Evolutionary conservation across 169 alveolate genomes (phyloP).

Genomic region (Sarcocystis neurona): DNA sequence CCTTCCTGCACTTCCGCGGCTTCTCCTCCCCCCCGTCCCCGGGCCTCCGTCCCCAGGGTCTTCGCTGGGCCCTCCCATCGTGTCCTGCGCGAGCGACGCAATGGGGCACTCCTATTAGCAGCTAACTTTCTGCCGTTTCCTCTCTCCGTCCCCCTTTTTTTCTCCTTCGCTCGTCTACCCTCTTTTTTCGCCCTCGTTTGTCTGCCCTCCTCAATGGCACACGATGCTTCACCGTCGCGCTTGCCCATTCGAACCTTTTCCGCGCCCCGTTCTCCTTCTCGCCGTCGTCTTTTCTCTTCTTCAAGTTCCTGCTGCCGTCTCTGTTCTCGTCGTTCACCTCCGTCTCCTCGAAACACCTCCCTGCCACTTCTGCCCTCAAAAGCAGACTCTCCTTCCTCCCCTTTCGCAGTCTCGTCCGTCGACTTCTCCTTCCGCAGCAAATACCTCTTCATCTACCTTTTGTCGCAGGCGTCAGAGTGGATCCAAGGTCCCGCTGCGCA

Average conservation of each 20-base stretch:
- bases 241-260: too few species aligned
- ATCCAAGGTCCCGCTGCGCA: conserved; percentile 30
- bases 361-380: too few species aligned
- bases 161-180: not conserved
- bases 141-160: not conserved
- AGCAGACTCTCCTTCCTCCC: too few species aligned
- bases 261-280: not conserved
- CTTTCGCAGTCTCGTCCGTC: not conserved
- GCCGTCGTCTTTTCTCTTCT: not conserved
- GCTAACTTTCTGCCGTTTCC: not conserved
- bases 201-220: too few species aligned
- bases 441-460: conserved; percentile 8
- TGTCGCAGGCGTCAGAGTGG: conserved; percentile 30
- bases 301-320: not conserved
- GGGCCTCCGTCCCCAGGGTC: not conserved
- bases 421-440: not conserved
- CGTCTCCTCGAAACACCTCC: too few species aligned
- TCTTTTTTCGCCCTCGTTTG: not conserved
- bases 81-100: not conserved
- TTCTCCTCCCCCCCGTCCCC: not conserved
- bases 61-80: not conserved
- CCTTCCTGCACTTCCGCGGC: not conserved
- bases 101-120: not conserved
- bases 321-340: not conserved
- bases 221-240: too few species aligned